These are phyloP conservation scores for Huntiella bhutanensis DNA, from an alignment of 2,329 filamentous ascomycete genomes.

Conservation along the genomic window DNA sequence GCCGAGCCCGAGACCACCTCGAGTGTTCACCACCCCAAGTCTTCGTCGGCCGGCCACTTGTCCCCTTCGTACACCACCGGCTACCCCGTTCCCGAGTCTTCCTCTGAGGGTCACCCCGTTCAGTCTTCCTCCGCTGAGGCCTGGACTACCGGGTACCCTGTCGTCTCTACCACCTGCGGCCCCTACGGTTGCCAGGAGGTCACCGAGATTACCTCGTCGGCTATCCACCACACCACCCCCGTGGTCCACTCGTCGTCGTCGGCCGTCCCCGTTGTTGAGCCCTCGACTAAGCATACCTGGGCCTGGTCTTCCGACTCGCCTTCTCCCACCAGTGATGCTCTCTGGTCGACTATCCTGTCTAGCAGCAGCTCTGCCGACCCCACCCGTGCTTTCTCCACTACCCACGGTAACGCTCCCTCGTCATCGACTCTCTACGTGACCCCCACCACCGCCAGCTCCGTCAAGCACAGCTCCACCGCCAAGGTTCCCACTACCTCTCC, in stretches of 20 bases:
- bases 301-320: neutral
- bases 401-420: neutral
- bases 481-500: neutral
- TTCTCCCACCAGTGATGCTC: neutral
- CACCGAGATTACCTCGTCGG: neutral
- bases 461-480: neutral
- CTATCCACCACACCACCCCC: neutral
- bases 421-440: neutral
- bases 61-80: neutral
- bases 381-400: neutral
- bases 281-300: neutral
- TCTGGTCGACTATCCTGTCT: neutral
- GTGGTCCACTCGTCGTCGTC: neutral
- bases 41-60: neutral
- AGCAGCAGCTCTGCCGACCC: neutral
- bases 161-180: neutral
- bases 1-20: neutral
- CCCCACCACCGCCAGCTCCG: neutral
- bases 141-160: neutral
- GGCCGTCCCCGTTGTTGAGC: neutral
- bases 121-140: neutral
- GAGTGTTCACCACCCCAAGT: neutral
- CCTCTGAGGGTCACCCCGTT: neutral
- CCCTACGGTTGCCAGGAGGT: conserved; percentile 2
- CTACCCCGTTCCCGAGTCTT: neutral